Evolutionary conservation across 108 stramenopile genomes (phyloP).

Genomic region (Phaeodactylum tricornutum): DNA sequence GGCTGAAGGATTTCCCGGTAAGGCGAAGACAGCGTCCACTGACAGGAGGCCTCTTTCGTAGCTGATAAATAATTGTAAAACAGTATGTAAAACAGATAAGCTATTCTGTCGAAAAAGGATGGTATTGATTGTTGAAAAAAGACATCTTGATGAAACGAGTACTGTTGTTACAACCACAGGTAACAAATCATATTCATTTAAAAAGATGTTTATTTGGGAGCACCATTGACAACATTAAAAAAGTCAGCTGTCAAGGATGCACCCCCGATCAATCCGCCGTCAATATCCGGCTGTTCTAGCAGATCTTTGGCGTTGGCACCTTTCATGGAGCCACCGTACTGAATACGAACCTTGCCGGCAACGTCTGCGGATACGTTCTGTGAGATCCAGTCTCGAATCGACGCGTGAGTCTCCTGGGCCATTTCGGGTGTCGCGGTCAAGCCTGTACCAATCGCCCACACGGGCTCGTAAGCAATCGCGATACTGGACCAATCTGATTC

Average conservation of each 20-base stretch:
- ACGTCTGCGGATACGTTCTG: conserved; percentile 82
- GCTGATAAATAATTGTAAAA: too few relatives aligned
- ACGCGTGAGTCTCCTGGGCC: conserved; percentile 96
- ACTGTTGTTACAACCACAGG: too few relatives aligned
- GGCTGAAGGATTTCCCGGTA: too few relatives aligned
- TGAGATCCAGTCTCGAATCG: conserved; percentile 86
- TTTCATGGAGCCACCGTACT: conserved; percentile 97
- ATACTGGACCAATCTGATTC: conserved; percentile 85
- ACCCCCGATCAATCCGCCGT: conserved; percentile 95
- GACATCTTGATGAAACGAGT: too few relatives aligned
- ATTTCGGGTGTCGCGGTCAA: conserved; percentile 98
- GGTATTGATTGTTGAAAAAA: too few relatives aligned
- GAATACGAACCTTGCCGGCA: conserved; percentile 81
- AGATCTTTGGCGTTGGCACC: conserved; percentile 82
- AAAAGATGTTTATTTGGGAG: conserved; percentile 50
- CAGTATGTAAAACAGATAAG: too few relatives aligned
- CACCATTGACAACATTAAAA: conserved; percentile 87
- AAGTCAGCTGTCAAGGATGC: conserved; percentile 93
- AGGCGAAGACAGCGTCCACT: too few relatives aligned
- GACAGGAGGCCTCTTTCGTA: too few relatives aligned
- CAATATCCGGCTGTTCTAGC: conserved; percentile 82
- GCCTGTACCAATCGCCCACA: conserved; percentile 84
- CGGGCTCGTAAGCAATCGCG: conserved; percentile 86
- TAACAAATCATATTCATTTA: too few relatives aligned
- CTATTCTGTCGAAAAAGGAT: too few relatives aligned